These are phyloP conservation scores for Rhodamnia rubescens DNA, from an alignment of 345 rosid genomes.

Conservation along the genomic window DNA sequence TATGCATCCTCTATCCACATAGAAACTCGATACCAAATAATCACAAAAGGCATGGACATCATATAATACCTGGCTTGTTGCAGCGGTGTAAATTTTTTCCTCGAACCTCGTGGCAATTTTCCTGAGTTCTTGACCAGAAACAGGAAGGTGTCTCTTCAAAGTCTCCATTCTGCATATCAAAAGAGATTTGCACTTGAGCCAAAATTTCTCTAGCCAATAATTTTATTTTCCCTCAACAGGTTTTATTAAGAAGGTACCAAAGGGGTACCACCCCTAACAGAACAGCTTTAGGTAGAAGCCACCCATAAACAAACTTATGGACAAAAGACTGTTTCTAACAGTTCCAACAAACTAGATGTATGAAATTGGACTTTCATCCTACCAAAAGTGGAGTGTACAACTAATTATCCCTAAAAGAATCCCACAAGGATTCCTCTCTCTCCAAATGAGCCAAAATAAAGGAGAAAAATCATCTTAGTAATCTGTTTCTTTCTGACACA, in stretches of 20 bases:
- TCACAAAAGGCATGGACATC: background rate
- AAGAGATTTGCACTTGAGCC: background rate
- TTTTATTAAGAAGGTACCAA: background rate
- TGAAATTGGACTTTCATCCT: background rate
- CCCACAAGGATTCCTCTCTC: background rate
- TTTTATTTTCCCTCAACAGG: background rate
- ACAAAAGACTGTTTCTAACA: background rate
- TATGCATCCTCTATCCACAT: background rate
- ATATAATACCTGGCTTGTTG: slow-evolving; percentile 49
- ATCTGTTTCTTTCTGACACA: background rate
- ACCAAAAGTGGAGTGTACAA: background rate
- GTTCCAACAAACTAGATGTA: background rate
- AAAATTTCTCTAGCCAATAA: background rate
- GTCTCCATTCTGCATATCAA: slow-evolving; percentile 45
- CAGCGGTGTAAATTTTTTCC: slow-evolving; percentile 61
- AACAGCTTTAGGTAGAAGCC: background rate
- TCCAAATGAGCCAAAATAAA: background rate
- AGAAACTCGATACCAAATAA: background rate
- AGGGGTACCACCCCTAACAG: background rate
- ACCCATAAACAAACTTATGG: background rate
- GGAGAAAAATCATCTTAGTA: background rate
- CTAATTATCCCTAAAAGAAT: background rate
- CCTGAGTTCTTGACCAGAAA: slow-evolving; percentile 58
- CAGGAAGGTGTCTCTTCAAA: slow-evolving; percentile 51
- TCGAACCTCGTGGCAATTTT: slow-evolving; percentile 74